Conservation (phyloP, 164 flowering plant species). For the Magnolia changhungtana region DNA sequence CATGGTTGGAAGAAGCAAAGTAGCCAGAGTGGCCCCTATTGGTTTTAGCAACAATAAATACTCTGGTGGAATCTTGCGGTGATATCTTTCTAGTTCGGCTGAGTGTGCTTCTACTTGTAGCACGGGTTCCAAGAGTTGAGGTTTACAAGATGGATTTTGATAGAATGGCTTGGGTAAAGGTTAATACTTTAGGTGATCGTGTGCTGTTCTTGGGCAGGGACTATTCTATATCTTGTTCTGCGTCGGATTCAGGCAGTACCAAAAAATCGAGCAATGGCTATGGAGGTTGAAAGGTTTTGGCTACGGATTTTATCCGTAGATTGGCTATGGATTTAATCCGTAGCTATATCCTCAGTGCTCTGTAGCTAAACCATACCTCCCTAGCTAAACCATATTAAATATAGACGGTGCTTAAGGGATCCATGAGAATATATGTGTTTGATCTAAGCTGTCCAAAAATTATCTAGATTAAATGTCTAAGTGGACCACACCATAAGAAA, state of each 20-base stretch:
- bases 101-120: not conserved
- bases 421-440: too few species aligned
- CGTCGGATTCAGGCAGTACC: not conserved
- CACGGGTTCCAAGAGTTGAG: not conserved
- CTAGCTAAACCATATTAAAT: too few species aligned
- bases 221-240: not conserved
- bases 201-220: not conserved
- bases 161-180: not conserved
- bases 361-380: too few species aligned
- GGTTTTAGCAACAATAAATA: not conserved
- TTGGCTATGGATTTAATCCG: too few species aligned
- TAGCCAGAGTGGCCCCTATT: not conserved
- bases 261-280: too few species aligned
- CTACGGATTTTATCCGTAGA: too few species aligned
- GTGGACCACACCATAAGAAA: too few species aligned
- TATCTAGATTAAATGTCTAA: too few species aligned
- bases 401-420: too few species aligned
- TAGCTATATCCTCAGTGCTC: too few species aligned
- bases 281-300: too few species aligned
- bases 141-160: not conserved
- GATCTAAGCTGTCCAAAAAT: too few species aligned
- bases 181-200: not conserved
- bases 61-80: not conserved
- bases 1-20: not conserved
- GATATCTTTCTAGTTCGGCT: not conserved